Conservation (phyloP, 192 early-diverging fungal species). For the Backusella sp. region DNA sequence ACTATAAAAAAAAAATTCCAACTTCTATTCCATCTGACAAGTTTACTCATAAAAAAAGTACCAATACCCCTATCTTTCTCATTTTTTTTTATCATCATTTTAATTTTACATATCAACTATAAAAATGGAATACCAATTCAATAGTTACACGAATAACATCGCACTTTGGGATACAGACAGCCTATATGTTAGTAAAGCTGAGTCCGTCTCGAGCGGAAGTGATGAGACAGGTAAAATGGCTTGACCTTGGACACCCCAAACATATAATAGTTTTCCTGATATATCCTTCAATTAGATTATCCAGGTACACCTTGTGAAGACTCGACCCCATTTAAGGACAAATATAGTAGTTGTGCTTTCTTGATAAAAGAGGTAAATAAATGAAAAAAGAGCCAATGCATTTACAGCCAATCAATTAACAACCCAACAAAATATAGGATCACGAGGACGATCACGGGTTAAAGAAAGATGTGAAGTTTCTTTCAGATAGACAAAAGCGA, state of each 20-base stretch:
- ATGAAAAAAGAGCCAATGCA: not conserved
- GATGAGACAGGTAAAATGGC: not conserved
- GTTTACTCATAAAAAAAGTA: not conserved
- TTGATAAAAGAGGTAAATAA: slow-evolving; percentile 1
- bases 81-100: not conserved
- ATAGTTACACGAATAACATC: not conserved
- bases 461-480: slow-evolving; percentile 39
- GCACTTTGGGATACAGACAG: slow-evolving; percentile 2
- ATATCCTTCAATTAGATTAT: not conserved
- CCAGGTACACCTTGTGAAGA: slow-evolving; percentile 2
- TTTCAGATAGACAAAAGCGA: slow-evolving; percentile 73
- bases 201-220: not conserved
- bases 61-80: not conserved
- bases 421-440: not conserved
- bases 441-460: not conserved
- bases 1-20: not conserved
- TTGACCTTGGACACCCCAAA: not conserved
- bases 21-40: not conserved
- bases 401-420: not conserved
- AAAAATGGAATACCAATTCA: not conserved
- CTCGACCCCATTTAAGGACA: not conserved
- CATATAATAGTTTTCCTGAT: not conserved
- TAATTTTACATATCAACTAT: not conserved
- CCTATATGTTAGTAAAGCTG: not conserved
- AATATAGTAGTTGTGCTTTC: not conserved